Evolutionary conservation across 2,329 filamentous ascomycete genomes (phyloP).

Genomic region (Botrytis medusae): DNA sequence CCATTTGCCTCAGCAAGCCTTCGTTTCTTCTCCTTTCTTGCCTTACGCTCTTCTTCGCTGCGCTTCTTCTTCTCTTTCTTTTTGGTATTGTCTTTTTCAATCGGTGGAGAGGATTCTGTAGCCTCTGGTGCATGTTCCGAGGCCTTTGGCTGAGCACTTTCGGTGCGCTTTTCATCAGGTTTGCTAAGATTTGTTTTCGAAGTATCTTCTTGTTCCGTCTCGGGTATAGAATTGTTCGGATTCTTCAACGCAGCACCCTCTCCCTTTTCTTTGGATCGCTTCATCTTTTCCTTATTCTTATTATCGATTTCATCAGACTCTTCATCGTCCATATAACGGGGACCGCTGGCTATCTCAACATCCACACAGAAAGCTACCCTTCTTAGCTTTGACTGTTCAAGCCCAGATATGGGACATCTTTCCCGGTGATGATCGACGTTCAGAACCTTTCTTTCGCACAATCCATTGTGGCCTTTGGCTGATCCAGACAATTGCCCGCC

Average conservation of each 20-base stretch:
- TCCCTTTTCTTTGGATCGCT: conserved; percentile 64
- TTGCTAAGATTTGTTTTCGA: conserved; percentile 41
- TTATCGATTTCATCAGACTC: conserved; percentile 50
- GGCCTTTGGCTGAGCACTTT: conserved; percentile 44
- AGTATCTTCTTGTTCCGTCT: conserved; percentile 51
- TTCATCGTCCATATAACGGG: conserved; percentile 72
- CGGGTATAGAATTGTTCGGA: conserved; percentile 58
- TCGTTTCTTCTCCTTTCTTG: conserved; percentile 85
- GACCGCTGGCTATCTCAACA: conserved; percentile 90
- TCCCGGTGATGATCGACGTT: conserved; percentile 82
- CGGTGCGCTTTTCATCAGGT: conserved; percentile 44
- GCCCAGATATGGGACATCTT: conserved; percentile 74
- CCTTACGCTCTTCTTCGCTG: conserved; percentile 88
- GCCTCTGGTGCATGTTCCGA: conserved; percentile 25
- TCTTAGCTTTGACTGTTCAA: conserved; percentile 77
- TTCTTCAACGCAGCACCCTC: conserved; percentile 75
- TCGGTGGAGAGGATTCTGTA: conserved; percentile 22
- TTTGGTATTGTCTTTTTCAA: conserved; percentile 51
- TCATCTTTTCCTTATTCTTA: conserved; percentile 59
- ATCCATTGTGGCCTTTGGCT: conserved; percentile 59
- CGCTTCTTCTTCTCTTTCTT: conserved; percentile 97
- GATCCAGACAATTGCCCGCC: conserved; percentile 42
- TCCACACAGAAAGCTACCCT: conserved; percentile 95
- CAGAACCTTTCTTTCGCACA: conserved; percentile 78
- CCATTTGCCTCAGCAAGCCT: conserved; percentile 86